Evolutionary conservation across 441 rosid species (phyloP), one percentile per base, ranked within the genome.

Genomic region (Adansonia gregorii): DNA sequence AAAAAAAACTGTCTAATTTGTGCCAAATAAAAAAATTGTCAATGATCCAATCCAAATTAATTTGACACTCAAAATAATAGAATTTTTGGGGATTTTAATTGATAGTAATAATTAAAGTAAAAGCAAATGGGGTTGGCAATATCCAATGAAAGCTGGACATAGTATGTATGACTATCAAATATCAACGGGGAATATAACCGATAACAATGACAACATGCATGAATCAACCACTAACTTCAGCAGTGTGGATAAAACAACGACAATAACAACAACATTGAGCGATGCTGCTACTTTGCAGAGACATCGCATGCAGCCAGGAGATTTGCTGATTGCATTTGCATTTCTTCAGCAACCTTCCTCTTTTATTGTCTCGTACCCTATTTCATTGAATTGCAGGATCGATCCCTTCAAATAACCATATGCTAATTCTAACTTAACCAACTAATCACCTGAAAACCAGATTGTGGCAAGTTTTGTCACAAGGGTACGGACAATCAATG

Each of bases 401-500:
- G 46, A 31, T 31, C 10, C 43, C 24, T 76, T 69, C 75, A 14
- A 58, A 71, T 43, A 56, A 39, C 46, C 60, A 11, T 41, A 52
- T 31, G 68, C 48, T 56, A 67, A 45, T 14, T 49, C 41, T 67
- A 75, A 43, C 52, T 49, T 12, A 35, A 15, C 46, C n/a, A 31
- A 9, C 17, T 48, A 2, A 31, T 45, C 22, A 55, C 85, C 76
- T 85, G 82, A 95, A 95, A 43, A 95, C 93, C 71, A 95, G 84
- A 83, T 95, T 91, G 87, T 95, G 98, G 84, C 99, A 95, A 59
- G 90, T 92, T 45, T 76, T 84, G 84, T 95, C 99, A 51, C 99
- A 94, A 0, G 98, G 98, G 67, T 94, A 89, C 0, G 99, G 87
- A 39, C 99, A 96, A 81, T 96, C 99, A 0, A 94, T 85, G 65